Percentiles rank a stretch among this genome's conserved stretches.
These are phyloP conservation scores for Eragrostis nindensis DNA, from an alignment of 176 grass and related monocot genomes.

Conservation along the genomic window DNA sequence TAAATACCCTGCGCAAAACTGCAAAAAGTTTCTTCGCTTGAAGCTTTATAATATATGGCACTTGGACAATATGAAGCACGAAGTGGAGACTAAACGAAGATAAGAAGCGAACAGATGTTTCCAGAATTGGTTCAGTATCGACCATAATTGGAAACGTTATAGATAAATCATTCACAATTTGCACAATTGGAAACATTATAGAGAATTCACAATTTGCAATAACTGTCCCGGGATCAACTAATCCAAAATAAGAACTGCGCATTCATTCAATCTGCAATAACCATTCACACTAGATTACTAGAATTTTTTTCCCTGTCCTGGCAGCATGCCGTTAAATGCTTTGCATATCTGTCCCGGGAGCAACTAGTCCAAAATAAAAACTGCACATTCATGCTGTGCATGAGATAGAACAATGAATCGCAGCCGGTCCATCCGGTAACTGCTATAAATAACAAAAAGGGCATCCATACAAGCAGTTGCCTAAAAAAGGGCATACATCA, in stretches of 20 bases:
- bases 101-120: neutral
- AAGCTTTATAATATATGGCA: neutral
- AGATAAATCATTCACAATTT: neutral
- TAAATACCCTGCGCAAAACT: neutral
- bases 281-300: neutral
- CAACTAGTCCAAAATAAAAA: neutral
- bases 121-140: neutral
- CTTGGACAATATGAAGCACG: neutral
- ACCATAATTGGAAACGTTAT: neutral
- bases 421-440: neutral
- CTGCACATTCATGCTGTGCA: neutral
- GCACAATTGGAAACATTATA: neutral
- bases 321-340: constrained; percentile 7
- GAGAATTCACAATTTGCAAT: too few species aligned
- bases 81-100: neutral
- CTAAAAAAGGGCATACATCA: neutral
- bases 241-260: too few species aligned
- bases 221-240: too few species aligned
- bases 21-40: neutral
- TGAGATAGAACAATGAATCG: neutral
- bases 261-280: too few species aligned
- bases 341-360: neutral
- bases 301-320: neutral
- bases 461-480: neutral
- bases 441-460: neutral